Conservation (phyloP, 257 asterid species). For the Petunia secreta region DNA sequence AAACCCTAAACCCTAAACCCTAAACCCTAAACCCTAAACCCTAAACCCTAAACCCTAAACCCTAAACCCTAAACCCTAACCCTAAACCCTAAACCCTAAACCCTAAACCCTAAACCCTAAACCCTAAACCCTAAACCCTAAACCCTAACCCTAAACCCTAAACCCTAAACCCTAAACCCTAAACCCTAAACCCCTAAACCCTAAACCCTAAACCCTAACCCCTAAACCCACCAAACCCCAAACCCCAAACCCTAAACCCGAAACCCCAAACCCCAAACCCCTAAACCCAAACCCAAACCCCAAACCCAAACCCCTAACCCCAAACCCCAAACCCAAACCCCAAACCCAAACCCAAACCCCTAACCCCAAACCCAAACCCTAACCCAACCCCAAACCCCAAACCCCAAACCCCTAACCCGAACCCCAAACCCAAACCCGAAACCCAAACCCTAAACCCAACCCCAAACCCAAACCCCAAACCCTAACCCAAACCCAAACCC, state of each 20-base stretch:
- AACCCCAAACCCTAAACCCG: constrained; percentile 17
- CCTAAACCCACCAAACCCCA: constrained; percentile 23
- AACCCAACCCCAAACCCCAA: neutral
- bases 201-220: constrained; percentile 25
- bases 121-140: constrained; percentile 30
- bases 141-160: constrained; percentile 21
- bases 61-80: constrained; percentile 18
- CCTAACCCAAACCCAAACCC: constrained; percentile 22
- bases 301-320: constrained; percentile 10
- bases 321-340: constrained; percentile 4
- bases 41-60: constrained; percentile 5
- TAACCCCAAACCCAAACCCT: constrained; percentile 17
- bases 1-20: constrained; percentile 17
- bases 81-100: constrained; percentile 32
- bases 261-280: neutral
- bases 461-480: constrained; percentile 23
- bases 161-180: constrained; percentile 27
- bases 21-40: constrained; percentile 27
- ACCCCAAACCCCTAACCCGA: neutral
- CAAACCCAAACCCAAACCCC: constrained; percentile 26
- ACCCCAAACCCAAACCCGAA: too few relatives aligned
- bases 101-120: constrained; percentile 34
- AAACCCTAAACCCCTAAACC: constrained; percentile 28
- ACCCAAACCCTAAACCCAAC: too few relatives aligned
- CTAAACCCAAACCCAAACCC: neutral